Evolutionary conservation across 768 basidiomycete species (phyloP), one percentile per base, ranked within the genome.

Genomic region (Pleurotus ostreatus): DNA sequence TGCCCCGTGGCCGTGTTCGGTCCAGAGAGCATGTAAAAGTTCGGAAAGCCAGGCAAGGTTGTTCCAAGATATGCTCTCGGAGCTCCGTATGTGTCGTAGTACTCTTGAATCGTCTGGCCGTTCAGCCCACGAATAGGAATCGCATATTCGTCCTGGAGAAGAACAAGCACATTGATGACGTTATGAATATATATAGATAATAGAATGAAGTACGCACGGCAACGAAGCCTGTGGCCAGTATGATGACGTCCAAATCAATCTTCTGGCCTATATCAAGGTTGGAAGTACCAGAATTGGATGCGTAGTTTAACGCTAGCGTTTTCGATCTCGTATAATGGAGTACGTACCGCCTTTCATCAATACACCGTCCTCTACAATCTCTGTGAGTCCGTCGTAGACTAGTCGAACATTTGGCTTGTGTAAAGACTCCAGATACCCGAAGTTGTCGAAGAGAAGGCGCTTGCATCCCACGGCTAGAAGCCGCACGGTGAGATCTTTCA

Each of bases 391-490:
- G 9, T 74, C 71, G 67, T 71, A 79, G n/a, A 71, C 68, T 16
- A 84, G 63, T 1, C 69, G 59, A 7, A 84, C 68, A 64, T 85
- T 83, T 4, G 74, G 68, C 5, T 69, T 71, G 56, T 78, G 70
- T 23, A 84, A 66, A 7, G 73, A 62, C 22, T 68, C 57, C 34
- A 84, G 71, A 60, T 76, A 84, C 15, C 71, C 70, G 30, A 30
- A 30, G 0, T 76, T 70, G 61, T 85, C 78, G 55, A 78, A 69
- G 6, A 84, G 69, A 9, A 82, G 61, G 13, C 84, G 78, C 64
- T 80, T 82, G 62, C 82, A 84, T 1, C 83, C 83, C 39, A 75
- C 63, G 23, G 70, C 80, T 82, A 49, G 5, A 20, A 16, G 40
- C 38, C 11, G 11, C 13, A 38, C n/a, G 16, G 26, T n/a, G 30